Evolutionary conservation across 1,284 basidiomycete species (phyloP).

Genomic region (Kwoniella shivajii): DNA sequence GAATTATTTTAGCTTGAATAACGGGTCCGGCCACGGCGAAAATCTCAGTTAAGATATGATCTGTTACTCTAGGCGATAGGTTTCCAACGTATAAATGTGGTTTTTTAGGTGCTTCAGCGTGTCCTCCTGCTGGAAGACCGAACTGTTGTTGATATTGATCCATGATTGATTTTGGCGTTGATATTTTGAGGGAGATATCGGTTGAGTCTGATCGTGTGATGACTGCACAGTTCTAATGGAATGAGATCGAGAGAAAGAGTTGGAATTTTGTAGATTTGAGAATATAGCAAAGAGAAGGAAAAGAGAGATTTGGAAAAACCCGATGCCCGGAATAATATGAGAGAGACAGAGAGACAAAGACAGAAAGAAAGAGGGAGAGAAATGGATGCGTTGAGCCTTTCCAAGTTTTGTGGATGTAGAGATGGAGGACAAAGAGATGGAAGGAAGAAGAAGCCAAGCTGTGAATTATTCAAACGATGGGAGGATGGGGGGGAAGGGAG

Average conservation of each 20-base stretch:
- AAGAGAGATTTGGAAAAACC: constrained; percentile 14
- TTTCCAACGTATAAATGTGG: constrained; percentile 98
- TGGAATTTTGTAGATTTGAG: constrained; percentile 5
- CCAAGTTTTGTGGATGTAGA: constrained; percentile 1
- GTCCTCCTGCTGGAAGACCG: constrained; percentile 13
- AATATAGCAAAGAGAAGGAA: constrained; percentile 8
- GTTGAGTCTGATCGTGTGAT: not conserved
- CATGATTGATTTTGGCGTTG: not conserved
- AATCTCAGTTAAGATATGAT: constrained; percentile 82
- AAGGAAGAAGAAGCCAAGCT: constrained; percentile 11
- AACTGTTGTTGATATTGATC: constrained; percentile 8
- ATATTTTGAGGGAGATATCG: not conserved
- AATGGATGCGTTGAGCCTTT: constrained; percentile 4
- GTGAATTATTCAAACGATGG: too few species aligned
- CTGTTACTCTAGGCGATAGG: constrained; percentile 81
- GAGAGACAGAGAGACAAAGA: constrained; percentile 22
- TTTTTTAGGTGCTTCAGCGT: constrained; percentile 48
- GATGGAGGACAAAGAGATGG: constrained; percentile 16
- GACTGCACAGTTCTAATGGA: constrained; percentile 4
- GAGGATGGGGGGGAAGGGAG: not conserved
- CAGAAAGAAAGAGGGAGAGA: constrained; percentile 20
- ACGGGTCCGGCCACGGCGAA: constrained; percentile 94
- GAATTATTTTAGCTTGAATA: constrained; percentile 97
- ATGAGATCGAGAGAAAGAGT: constrained; percentile 7
- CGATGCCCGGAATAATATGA: constrained; percentile 13